Conservation (phyloP, 495 filamentous ascomycete genomes). For the Penicillium pancosmium region DNA sequence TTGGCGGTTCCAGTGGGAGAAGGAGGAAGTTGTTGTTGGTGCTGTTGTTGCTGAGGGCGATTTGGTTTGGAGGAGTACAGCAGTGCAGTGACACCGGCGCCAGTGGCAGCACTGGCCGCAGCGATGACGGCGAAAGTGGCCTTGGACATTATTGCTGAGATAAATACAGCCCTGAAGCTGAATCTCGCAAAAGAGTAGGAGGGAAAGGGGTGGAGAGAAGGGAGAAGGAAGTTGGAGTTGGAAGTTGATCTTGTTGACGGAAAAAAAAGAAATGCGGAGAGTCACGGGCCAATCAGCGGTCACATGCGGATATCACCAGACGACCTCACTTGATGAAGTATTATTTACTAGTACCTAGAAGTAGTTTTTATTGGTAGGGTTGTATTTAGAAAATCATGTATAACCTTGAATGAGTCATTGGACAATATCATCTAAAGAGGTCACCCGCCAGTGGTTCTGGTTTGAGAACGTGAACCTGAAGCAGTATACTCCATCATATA, state of each 20-base stretch:
- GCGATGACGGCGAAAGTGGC: slow-evolving; percentile 85
- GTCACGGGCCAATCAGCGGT: slow-evolving; percentile 3
- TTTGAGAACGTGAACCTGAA: no score
- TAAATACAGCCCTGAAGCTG: not conserved
- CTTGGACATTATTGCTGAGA: slow-evolving; percentile 67
- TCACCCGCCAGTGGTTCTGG: no score
- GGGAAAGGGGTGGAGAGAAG: not conserved
- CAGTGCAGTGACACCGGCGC: slow-evolving; percentile 79
- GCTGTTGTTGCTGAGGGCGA: slow-evolving; percentile 31
- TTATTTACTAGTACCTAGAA: no score
- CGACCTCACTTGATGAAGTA: not conserved
- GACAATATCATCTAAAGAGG: no score
- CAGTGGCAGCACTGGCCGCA: slow-evolving; percentile 84
- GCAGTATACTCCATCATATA: no score
- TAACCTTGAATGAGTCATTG: no score
- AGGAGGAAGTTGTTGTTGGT: slow-evolving; percentile 43
- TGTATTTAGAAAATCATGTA: no score
- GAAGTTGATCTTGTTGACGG: not conserved
- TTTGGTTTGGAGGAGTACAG: slow-evolving; percentile 67
- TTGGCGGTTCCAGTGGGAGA: slow-evolving; percentile 26
- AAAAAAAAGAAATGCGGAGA: not conserved
- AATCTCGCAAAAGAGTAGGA: not conserved
- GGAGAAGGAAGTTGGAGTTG: not conserved
- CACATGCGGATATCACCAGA: not conserved
- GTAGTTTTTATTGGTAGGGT: no score